phyloP scores from a whole-genome alignment of 192 early-diverging fungal species.

The Pecoramyces ruminantium region DNA sequence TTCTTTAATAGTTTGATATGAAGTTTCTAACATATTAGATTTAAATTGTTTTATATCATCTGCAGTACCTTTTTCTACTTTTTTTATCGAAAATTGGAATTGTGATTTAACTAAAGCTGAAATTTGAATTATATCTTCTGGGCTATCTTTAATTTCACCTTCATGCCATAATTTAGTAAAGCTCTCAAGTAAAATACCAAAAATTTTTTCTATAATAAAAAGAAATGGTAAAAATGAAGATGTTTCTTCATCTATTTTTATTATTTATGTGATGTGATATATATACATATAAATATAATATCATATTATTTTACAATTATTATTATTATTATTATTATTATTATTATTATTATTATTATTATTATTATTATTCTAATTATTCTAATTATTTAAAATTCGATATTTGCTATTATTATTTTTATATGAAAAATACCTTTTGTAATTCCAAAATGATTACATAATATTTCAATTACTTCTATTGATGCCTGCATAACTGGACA shows the following conservation, averaged over 20 bases:
- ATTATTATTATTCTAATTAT: too few relatives aligned
- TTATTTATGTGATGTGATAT: too few relatives aligned
- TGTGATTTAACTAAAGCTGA: conserved; percentile 42
- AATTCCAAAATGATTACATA: conserved; percentile 51
- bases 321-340: too few relatives aligned
- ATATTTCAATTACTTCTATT: conserved; percentile 44
- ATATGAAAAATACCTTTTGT: too few relatives aligned
- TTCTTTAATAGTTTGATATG: conserved; percentile 42
- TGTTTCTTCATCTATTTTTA: conserved; percentile 17
- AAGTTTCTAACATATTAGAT: conserved; percentile 33
- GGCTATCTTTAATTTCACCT: conserved; percentile 28
- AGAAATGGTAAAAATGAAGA: conserved; percentile 45
- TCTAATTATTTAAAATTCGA: too few relatives aligned
- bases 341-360: too few relatives aligned
- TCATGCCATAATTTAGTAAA: conserved; percentile 47
- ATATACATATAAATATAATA: too few relatives aligned
- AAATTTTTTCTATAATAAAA: conserved; percentile 35
- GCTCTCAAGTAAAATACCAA: conserved; percentile 23
- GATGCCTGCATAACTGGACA: conserved; percentile 44
- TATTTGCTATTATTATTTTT: too few relatives aligned
- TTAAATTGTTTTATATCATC: conserved; percentile 24
- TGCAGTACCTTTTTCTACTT: conserved; percentile 5
- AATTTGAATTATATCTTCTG: conserved; percentile 24
- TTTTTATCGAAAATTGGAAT: conserved; percentile 22
- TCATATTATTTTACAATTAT: too few relatives aligned